These are phyloP conservation scores for Aureobasidium sp. DNA, from an alignment of 2,329 filamentous ascomycete genomes.

Conservation along the genomic window DNA sequence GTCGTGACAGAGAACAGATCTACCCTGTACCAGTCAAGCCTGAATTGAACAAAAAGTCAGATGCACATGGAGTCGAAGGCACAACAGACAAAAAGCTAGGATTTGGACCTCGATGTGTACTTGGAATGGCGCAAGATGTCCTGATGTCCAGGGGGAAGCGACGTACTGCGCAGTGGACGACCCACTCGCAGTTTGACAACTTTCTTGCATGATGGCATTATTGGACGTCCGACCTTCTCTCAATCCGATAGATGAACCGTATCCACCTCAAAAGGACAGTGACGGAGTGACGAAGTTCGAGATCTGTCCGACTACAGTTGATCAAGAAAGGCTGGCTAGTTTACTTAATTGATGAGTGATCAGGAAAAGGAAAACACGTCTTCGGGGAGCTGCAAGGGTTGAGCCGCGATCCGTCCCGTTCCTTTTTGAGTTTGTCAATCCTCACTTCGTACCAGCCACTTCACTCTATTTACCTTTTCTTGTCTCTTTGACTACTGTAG, in stretches of 20 bases:
- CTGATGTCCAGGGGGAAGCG: neutral
- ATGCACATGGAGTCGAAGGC: no score
- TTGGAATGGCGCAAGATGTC: neutral
- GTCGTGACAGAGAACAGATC: neutral
- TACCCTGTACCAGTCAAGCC: neutral
- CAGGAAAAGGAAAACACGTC: neutral
- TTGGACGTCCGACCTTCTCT: neutral
- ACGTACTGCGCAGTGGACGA: neutral
- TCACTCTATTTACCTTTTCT: conserved; percentile 4
- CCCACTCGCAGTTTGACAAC: neutral
- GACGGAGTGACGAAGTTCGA: neutral
- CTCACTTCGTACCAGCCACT: neutral
- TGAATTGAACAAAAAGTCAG: neutral
- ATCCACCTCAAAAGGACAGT: neutral
- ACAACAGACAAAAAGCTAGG: neutral
- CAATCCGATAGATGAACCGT: neutral
- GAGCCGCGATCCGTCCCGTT: neutral
- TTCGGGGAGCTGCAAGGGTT: neutral
- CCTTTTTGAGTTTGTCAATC: neutral
- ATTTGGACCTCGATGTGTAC: neutral
- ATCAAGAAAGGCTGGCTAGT: neutral
- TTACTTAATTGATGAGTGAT: neutral
- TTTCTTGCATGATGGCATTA: neutral
- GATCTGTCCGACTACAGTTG: neutral
- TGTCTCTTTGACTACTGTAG: neutral